phyloP scores from a whole-genome alignment of 352 stramenopile genomes.

The Globisporangium ultimum region DNA sequence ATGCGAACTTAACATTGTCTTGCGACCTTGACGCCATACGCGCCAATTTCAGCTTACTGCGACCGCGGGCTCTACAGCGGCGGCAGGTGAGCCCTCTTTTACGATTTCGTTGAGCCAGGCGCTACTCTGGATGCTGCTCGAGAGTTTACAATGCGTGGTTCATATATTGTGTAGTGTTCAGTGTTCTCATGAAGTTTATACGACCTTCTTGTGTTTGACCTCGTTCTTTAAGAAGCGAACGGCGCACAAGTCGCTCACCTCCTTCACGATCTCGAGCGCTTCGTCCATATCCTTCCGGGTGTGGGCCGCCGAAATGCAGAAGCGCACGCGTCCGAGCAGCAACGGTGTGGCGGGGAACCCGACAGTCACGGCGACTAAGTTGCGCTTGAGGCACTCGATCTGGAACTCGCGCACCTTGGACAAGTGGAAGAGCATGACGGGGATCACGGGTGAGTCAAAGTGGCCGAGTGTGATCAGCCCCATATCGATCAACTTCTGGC shows the following conservation, averaged over 20 bases:
- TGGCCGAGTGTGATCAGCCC: slow-evolving; percentile 91
- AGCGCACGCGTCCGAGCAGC: slow-evolving; percentile 79
- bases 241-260: slow-evolving; percentile 75
- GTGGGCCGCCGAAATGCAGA: slow-evolving; percentile 92
- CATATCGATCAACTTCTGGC: slow-evolving; percentile 92
- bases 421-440: slow-evolving; percentile 87
- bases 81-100: too few relatives aligned
- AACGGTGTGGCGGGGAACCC: slow-evolving; percentile 92
- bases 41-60: too few relatives aligned
- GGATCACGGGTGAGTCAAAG: slow-evolving; percentile 98
- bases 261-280: slow-evolving; percentile 79
- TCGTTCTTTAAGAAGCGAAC: slow-evolving; percentile 84
- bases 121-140: too few relatives aligned
- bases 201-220: too few relatives aligned
- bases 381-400: slow-evolving; percentile 80
- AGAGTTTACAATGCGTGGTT: too few relatives aligned
- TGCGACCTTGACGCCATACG: too few relatives aligned
- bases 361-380: slow-evolving; percentile 91
- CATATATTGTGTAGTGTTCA: too few relatives aligned
- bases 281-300: slow-evolving; percentile 82
- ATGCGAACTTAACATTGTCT: too few relatives aligned
- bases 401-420: slow-evolving; percentile 93
- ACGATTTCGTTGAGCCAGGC: too few relatives aligned
- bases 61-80: too few relatives aligned
- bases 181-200: too few relatives aligned